These are phyloP conservation scores for Gymnopilus dilepis DNA, from an alignment of 768 basidiomycete genomes.

Conservation along the genomic window DNA sequence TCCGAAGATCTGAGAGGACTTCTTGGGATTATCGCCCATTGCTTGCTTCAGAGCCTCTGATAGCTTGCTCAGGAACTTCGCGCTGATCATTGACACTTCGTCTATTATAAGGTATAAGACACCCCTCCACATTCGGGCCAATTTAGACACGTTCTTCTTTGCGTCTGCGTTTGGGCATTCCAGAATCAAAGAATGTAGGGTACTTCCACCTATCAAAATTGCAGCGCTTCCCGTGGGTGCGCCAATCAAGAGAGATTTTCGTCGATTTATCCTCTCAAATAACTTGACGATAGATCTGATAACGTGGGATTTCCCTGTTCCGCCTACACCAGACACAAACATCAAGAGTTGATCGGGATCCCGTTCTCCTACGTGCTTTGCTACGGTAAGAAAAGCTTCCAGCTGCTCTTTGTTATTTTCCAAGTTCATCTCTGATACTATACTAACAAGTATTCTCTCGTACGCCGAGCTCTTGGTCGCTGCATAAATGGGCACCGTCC, in stretches of 20 bases:
- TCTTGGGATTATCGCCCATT: background rate
- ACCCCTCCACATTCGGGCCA: background rate
- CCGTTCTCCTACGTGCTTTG: background rate
- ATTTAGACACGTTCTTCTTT: background rate
- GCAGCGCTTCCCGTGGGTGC: background rate
- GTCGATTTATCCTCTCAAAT: background rate
- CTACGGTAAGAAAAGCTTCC: background rate
- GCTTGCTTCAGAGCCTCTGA: background rate
- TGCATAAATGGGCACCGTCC: background rate
- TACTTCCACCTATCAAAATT: background rate
- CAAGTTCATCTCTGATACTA: background rate
- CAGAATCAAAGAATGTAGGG: background rate
- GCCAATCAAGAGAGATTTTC: background rate
- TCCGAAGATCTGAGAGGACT: too few relatives aligned
- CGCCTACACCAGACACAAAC: too few relatives aligned
- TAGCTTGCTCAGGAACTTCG: background rate
- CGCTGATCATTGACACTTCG: background rate
- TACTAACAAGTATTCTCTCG: background rate
- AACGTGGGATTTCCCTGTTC: slow-evolving; percentile 2
- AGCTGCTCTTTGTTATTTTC: background rate
- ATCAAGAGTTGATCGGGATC: background rate
- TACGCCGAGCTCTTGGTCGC: background rate
- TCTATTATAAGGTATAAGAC: background rate
- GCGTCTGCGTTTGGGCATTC: background rate
- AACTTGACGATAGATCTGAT: background rate